Percentiles rank a stretch among this genome's conserved stretches.
Conservation (phyloP, 2,329 filamentous ascomycete species). For the Fusarium palustre region DNA sequence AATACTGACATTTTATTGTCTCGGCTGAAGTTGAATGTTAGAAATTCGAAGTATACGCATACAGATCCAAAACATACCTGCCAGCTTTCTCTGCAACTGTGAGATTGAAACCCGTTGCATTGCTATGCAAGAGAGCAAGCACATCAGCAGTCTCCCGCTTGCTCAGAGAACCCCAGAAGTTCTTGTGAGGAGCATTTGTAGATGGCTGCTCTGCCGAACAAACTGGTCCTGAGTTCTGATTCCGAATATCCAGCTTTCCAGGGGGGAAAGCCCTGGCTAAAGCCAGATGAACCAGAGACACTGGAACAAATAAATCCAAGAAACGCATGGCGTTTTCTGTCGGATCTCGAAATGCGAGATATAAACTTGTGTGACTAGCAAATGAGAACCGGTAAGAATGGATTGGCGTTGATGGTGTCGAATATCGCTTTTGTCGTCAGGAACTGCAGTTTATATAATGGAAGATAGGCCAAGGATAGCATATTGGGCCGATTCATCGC, state of each 20-base stretch:
- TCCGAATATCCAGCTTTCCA: not conserved
- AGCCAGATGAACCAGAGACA: not conserved
- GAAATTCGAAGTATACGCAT: fast-evolving
- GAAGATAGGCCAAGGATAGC: fast-evolving
- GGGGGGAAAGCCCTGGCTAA: not conserved
- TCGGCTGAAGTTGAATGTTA: not conserved
- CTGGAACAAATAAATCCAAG: not conserved
- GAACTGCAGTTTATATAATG: not conserved
- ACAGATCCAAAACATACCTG: not conserved
- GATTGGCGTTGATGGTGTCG: not conserved
- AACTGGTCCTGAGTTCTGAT: not conserved
- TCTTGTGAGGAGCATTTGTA: constrained; percentile 1
- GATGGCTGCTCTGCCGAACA: not conserved
- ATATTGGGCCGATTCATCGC: not conserved
- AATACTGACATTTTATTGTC: constrained; percentile 3
- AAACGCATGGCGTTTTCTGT: not conserved
- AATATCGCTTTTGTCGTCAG: not conserved
- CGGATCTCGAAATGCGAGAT: not conserved
- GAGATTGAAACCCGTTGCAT: not conserved
- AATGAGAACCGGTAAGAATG: not conserved
- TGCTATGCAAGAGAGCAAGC: not conserved
- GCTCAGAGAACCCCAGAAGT: constrained; percentile 9
- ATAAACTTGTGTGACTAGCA: not conserved
- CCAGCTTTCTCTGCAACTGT: not conserved
- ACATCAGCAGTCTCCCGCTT: constrained; percentile 1